Evolutionary conservation across 495 filamentous ascomycete species (phyloP).

Genomic region (Extremus antarcticus): DNA sequence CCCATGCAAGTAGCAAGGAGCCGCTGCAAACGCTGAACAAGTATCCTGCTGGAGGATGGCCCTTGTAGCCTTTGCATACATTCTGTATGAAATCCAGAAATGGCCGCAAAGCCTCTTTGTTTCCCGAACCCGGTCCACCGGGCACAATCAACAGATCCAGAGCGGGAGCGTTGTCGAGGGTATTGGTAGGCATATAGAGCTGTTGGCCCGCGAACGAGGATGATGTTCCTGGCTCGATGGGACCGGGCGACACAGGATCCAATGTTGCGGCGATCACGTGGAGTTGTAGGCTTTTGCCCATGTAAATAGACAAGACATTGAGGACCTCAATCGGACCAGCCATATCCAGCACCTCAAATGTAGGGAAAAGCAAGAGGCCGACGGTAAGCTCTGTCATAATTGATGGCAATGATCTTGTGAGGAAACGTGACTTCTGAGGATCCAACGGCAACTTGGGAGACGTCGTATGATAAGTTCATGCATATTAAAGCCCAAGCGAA

Average conservation of each 20-base stretch:
- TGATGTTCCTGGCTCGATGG: constrained; percentile 5
- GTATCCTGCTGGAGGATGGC: constrained; percentile 39
- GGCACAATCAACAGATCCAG: constrained; percentile 57
- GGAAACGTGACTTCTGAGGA: too few relatives aligned
- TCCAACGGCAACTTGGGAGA: too few relatives aligned
- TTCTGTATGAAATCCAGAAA: constrained; percentile 4
- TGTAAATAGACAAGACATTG: constrained; percentile 38
- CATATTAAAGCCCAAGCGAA: too few relatives aligned
- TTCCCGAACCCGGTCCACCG: constrained; percentile 37
- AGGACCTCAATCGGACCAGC: constrained; percentile 53
- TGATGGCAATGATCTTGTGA: too few relatives aligned
- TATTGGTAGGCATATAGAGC: constrained; percentile 50
- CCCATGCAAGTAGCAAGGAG: constrained; percentile 36
- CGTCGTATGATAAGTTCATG: too few relatives aligned
- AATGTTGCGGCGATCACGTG: constrained; percentile 40
- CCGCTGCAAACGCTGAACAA: constrained; percentile 55
- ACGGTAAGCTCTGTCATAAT: too few relatives aligned
- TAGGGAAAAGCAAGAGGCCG: constrained; percentile 40
- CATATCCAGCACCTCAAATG: constrained; percentile 43
- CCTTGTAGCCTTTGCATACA: not conserved
- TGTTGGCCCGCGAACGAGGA: constrained; percentile 30
- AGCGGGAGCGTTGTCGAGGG: constrained; percentile 37
- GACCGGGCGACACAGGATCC: constrained; percentile 34
- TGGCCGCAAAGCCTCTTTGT: not conserved
- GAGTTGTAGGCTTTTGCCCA: constrained; percentile 29